A percentile compares a stretch with the other conserved stretches of the same genome.
Conservation (phyloP, 208 protist species). For the Strigomonas oncopelti region DNA sequence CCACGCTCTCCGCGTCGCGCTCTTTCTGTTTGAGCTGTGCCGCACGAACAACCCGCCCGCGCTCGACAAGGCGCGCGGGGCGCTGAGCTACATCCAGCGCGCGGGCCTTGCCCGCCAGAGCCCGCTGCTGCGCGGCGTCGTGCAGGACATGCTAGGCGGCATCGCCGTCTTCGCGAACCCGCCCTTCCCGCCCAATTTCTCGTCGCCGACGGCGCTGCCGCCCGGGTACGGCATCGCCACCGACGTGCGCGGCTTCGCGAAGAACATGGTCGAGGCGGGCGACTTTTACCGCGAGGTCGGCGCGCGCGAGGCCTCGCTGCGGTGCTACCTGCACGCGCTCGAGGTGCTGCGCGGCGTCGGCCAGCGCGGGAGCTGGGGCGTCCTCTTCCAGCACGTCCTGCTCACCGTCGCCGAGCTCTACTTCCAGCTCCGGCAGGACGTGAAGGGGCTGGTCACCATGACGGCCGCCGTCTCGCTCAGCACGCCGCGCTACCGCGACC, state of each 20-base stretch:
- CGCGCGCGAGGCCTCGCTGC: constrained; percentile 42
- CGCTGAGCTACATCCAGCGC: constrained; percentile 48
- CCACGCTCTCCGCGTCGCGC: constrained; percentile 52
- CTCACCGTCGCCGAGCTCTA: constrained; percentile 51
- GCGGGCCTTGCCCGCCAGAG: constrained; percentile 35
- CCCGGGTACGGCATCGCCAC: constrained; percentile 41
- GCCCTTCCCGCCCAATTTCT: constrained; percentile 45
- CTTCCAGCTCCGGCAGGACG: constrained; percentile 48
- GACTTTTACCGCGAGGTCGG: constrained; percentile 45
- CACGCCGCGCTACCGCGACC: constrained; percentile 50
- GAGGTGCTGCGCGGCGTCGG: constrained; percentile 49
- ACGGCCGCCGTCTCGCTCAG: constrained; percentile 49
- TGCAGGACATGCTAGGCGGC: constrained; percentile 62
- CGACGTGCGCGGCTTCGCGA: constrained; percentile 49
- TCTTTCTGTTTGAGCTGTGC: constrained; percentile 68
- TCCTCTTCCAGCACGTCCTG: constrained; percentile 58
- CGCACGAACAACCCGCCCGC: constrained; percentile 53
- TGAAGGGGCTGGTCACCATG: constrained; percentile 47
- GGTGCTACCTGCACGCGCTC: constrained; percentile 66
- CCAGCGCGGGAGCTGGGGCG: constrained; percentile 43
- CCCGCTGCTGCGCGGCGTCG: constrained; percentile 38
- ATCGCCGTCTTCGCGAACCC: constrained; percentile 62
- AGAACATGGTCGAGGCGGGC: constrained; percentile 44
- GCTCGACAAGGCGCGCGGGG: constrained; percentile 36
- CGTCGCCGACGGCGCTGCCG: constrained; percentile 32